phyloP scores from a whole-genome alignment of 768 basidiomycete species.

The Boletus rubescentipes region DNA sequence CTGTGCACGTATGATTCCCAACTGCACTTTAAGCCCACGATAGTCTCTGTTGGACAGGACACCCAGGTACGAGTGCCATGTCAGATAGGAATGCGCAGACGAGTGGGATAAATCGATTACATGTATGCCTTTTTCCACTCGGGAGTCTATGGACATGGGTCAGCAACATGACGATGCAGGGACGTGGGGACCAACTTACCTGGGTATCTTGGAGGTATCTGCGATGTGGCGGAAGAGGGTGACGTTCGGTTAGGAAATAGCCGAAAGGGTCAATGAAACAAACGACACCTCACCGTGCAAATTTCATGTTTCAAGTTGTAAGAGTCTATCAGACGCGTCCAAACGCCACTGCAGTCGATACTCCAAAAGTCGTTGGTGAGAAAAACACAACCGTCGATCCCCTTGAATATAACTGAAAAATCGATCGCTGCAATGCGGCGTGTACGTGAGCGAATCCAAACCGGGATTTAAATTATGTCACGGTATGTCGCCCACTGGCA shows the following conservation, averaged over 20 bases:
- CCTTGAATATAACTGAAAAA: constrained; percentile 1
- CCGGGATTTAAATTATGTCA: too few species aligned
- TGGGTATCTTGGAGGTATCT: constrained; percentile 74
- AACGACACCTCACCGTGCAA: constrained; percentile 47
- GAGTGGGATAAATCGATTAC: constrained; percentile 13
- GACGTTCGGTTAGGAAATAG: background rate
- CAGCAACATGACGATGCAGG: background rate
- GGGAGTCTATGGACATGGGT: constrained; percentile 47
- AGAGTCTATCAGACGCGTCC: background rate
- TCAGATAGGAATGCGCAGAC: background rate
- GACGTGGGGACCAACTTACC: constrained; percentile 34
- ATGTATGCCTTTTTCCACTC: constrained; percentile 50
- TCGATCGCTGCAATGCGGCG: too few species aligned
- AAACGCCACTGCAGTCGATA: background rate
- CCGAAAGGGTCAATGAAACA: background rate
- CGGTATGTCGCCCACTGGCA: too few species aligned
- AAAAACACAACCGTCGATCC: background rate
- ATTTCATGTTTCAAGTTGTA: constrained; percentile 51
- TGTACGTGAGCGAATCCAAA: background rate
- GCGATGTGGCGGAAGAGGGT: background rate
- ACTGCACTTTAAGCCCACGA: constrained; percentile 64
- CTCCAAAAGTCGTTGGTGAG: background rate
- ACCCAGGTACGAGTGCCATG: background rate
- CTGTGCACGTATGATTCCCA: constrained; percentile 49
- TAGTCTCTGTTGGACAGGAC: constrained; percentile 56